These are phyloP conservation scores for Ustilago bromivora DNA, from an alignment of 1,284 basidiomycete species.

Conservation along the genomic window DNA sequence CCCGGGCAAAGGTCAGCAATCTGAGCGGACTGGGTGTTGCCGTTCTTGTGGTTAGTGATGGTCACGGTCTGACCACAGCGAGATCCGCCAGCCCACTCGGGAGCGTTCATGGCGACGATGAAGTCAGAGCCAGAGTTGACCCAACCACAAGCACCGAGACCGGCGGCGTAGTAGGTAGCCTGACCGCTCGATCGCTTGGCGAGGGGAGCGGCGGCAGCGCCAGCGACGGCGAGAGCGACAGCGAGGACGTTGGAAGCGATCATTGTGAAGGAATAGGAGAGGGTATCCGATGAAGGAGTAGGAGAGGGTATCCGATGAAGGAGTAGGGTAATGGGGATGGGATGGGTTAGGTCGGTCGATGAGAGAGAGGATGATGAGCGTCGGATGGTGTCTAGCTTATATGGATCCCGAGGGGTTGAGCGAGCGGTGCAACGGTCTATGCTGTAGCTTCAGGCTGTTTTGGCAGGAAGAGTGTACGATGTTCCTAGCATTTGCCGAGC, in stretches of 20 bases:
- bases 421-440: conserved; percentile 6
- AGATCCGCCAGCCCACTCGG: conserved; percentile 53
- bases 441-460: conserved; percentile 20
- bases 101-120: conserved; percentile 66
- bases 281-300: conserved; percentile 2
- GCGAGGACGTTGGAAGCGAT: conserved; percentile 56
- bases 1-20: conserved; percentile 80
- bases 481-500: conserved; percentile 43
- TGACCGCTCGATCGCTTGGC: conserved; percentile 49
- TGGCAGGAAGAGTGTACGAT: conserved; percentile 6
- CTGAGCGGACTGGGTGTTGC: conserved; percentile 76
- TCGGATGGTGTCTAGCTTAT: conserved; percentile 19
- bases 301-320: conserved; percentile 1
- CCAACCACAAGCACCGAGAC: conserved; percentile 55
- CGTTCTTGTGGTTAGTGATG: conserved; percentile 74
- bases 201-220: conserved; percentile 55
- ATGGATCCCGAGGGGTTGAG: conserved; percentile 20
- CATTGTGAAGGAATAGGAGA: conserved; percentile 42
- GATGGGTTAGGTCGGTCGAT: conserved; percentile 9
- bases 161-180: conserved; percentile 64
- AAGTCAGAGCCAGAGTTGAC: conserved; percentile 55
- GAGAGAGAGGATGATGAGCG: not conserved
- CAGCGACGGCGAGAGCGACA: conserved; percentile 51
- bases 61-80: conserved; percentile 77
- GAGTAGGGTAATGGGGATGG: not conserved